Percentiles rank a stretch among this genome's conserved stretches.
These are phyloP conservation scores for Paraphoma sp. DNA, from an alignment of 2,329 filamentous ascomycete genomes.

Conservation along the genomic window DNA sequence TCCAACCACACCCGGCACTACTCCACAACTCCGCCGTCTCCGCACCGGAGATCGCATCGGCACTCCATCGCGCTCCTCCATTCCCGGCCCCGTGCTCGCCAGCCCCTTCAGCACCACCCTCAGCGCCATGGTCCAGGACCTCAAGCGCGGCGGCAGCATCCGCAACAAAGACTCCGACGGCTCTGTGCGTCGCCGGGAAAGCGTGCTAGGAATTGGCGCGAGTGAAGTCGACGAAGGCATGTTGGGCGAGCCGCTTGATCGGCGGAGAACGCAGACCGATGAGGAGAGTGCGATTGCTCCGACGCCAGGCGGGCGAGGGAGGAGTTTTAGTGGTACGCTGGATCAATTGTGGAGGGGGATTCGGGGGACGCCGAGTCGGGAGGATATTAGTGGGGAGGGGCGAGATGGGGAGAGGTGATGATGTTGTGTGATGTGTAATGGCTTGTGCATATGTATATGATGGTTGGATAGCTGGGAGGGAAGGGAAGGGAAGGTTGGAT, in stretches of 20 bases:
- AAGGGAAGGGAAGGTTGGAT: no score
- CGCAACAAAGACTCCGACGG: constrained; percentile 5
- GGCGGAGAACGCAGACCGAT: constrained; percentile 25
- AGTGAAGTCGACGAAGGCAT: constrained; percentile 8
- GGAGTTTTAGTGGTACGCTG: constrained; percentile 41
- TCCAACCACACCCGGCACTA: constrained; percentile 26
- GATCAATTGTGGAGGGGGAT: constrained; percentile 39
- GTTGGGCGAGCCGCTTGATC: constrained; percentile 29
- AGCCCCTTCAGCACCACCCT: constrained; percentile 67
- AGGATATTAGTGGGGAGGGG: constrained; percentile 12
- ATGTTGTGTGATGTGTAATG: neutral
- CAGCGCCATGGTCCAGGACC: constrained; percentile 69
- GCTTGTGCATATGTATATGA: no score
- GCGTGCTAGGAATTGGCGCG: constrained; percentile 28
- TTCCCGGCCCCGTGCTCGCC: constrained; percentile 64
- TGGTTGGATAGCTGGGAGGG: no score
- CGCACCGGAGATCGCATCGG: constrained; percentile 47
- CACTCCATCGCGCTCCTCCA: constrained; percentile 51
- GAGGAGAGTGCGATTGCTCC: neutral
- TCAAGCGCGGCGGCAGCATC: constrained; percentile 60
- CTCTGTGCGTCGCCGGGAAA: constrained; percentile 7
- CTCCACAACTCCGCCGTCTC: constrained; percentile 31
- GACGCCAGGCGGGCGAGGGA: constrained; percentile 11
- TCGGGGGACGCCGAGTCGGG: constrained; percentile 19
- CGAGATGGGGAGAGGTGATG: neutral